Conservation (phyloP, 2,329 filamentous ascomycete genomes). For the Penicillium sp. region DNA sequence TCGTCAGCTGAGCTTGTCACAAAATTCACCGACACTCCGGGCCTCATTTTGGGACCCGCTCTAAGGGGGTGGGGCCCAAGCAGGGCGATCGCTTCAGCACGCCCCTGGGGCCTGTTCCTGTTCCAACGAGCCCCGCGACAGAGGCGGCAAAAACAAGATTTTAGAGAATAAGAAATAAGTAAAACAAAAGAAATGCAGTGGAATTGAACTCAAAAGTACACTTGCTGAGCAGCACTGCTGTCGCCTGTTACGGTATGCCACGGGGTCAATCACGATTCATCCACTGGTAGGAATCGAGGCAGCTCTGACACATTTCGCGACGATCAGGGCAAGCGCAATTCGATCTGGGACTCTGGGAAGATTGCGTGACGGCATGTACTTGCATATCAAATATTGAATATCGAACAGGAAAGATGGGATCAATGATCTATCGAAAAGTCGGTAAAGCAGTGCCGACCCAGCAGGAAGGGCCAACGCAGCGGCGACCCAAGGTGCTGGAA, state of each 20-base stretch:
- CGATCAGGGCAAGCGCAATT: not conserved
- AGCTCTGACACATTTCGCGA: not conserved
- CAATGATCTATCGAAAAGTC: slow-evolving; percentile 20
- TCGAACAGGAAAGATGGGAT: not conserved
- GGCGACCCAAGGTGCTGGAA: slow-evolving; percentile 25
- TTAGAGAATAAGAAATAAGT: no score
- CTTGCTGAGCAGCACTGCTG: not conserved
- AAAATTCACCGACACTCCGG: slow-evolving; percentile 31
- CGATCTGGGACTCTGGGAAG: not conserved
- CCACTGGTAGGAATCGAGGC: not conserved
- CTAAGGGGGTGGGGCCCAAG: not conserved
- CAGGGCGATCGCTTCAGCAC: slow-evolving; percentile 19
- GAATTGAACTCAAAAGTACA: not conserved
- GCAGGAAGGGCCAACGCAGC: slow-evolving; percentile 21
- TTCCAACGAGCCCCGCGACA: slow-evolving; percentile 1
- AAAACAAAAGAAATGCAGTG: not conserved
- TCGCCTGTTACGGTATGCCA: not conserved
- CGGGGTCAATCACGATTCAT: not conserved
- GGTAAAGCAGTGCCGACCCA: slow-evolving; percentile 29
- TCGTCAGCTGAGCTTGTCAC: slow-evolving; percentile 28
- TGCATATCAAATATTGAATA: not conserved
- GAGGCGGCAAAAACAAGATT: not conserved
- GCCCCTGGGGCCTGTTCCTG: not conserved
- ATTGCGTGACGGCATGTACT: not conserved
- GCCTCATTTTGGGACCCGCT: slow-evolving; percentile 20